These are phyloP conservation scores for Boletus vinaceobasis DNA, from an alignment of 768 basidiomycete genomes.

Conservation along the genomic window DNA sequence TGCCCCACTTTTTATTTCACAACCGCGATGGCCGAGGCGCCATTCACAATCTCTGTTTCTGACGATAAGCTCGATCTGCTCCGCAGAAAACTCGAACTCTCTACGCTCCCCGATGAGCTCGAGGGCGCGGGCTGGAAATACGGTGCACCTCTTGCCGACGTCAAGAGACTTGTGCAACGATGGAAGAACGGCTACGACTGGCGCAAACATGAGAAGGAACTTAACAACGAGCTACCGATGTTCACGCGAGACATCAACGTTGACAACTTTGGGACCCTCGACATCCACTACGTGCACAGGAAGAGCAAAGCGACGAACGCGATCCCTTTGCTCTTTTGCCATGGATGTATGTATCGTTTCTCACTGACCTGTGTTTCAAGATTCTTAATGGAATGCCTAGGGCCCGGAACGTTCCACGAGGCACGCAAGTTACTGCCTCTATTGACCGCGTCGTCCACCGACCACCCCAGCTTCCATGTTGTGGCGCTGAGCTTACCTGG, in stretches of 20 bases:
- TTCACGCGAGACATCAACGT: constrained; percentile 52
- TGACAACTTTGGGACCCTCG: constrained; percentile 43
- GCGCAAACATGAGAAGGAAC: constrained; percentile 45
- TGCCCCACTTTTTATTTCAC: background rate
- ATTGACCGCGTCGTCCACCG: constrained; percentile 37
- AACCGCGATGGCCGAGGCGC: constrained; percentile 30
- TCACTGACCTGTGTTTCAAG: background rate
- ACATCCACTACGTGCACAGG: constrained; percentile 60
- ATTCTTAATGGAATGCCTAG: constrained; percentile 16
- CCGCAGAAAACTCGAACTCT: constrained; percentile 43
- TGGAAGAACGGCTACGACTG: constrained; percentile 60
- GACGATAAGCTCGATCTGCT: constrained; percentile 41
- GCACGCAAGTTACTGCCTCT: constrained; percentile 55
- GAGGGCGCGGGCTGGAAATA: constrained; percentile 49
- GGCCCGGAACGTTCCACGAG: constrained; percentile 53
- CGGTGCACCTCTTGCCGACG: constrained; percentile 46
- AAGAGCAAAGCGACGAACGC: constrained; percentile 43
- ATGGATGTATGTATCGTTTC: constrained; percentile 45
- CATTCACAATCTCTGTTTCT: constrained; percentile 48
- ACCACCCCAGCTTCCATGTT: constrained; percentile 59
- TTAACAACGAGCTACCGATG: constrained; percentile 54
- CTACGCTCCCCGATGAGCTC: constrained; percentile 56
- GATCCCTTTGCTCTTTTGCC: constrained; percentile 58
- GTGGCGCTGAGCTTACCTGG: constrained; percentile 58
- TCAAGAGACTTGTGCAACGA: constrained; percentile 44